Evolutionary conservation across 352 stramenopile species (phyloP).

Genomic region (Phytophthora crassamura): DNA sequence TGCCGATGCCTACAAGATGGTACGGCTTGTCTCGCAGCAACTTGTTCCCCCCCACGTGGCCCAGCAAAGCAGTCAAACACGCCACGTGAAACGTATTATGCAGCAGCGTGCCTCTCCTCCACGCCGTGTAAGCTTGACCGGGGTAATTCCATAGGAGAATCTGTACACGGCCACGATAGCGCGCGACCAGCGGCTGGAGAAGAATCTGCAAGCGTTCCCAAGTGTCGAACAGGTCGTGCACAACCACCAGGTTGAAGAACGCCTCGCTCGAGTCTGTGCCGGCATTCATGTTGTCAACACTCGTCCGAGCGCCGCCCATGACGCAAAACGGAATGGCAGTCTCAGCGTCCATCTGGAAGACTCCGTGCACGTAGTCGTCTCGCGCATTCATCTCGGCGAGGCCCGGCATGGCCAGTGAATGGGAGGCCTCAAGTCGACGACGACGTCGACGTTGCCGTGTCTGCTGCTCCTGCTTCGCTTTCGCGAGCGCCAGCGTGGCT

Average conservation of each 20-base stretch:
- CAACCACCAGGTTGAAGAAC: constrained; percentile 95
- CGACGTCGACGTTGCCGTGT: constrained; percentile 44
- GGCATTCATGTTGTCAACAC: constrained; percentile 3
- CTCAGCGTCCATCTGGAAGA: constrained; percentile 94
- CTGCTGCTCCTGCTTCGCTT: constrained; percentile 52
- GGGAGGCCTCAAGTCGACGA: constrained; percentile 49
- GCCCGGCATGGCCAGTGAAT: constrained; percentile 50
- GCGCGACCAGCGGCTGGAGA: constrained; percentile 85
- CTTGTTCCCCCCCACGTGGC: constrained; percentile 32
- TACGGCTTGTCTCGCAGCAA: constrained; percentile 87
- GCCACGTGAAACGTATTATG: constrained; percentile 93
- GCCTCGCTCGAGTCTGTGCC: constrained; percentile 43
- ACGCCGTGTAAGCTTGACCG: constrained; percentile 95
- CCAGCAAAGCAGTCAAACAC: constrained; percentile 89
- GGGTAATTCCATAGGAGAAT: constrained; percentile 97
- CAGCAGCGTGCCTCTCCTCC: constrained; percentile 85
- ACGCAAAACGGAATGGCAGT: constrained; percentile 94
- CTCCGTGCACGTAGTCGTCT: constrained; percentile 57
- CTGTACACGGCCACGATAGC: constrained; percentile 87
- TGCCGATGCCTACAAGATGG: constrained; percentile 93
- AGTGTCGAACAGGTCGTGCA: constrained; percentile 96
- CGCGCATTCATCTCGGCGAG: constrained; percentile 55
- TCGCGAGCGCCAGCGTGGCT: constrained; percentile 49
- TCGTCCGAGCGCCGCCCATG: constrained; percentile 49
- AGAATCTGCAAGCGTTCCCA: constrained; percentile 95